Percentiles rank a stretch among this genome's conserved stretches.
phyloP scores from a whole-genome alignment of 495 filamentous ascomycete species.

The Lophium mytilinum region DNA sequence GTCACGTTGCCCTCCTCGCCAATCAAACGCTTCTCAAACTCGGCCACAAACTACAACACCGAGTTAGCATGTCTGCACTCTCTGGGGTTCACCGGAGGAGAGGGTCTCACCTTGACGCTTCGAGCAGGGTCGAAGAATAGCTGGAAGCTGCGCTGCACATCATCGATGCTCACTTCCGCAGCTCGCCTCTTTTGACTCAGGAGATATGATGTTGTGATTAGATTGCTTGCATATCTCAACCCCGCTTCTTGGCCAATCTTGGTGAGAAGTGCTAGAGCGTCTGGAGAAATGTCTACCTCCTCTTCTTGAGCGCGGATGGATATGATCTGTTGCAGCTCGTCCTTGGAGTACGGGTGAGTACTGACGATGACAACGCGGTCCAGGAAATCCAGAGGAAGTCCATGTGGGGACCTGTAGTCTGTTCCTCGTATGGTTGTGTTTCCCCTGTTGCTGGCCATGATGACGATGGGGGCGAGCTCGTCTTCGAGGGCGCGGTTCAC shows the following conservation, averaged over 20 bases:
- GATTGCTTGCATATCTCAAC: constrained; percentile 85
- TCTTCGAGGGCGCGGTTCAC: constrained; percentile 94
- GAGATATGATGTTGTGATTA: constrained; percentile 87
- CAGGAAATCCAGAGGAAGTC: constrained; percentile 89
- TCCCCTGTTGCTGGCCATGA: constrained; percentile 98
- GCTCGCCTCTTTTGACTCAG: constrained; percentile 70
- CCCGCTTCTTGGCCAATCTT: constrained; percentile 94
- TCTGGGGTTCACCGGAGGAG: neutral
- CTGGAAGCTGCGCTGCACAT: constrained; percentile 86
- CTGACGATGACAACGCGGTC: constrained; percentile 95
- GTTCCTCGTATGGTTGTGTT: constrained; percentile 89
- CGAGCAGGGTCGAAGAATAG: constrained; percentile 85
- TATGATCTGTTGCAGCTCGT: constrained; percentile 87
- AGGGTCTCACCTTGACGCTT: constrained; percentile 56
- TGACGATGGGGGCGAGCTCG: constrained; percentile 91
- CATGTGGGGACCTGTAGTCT: constrained; percentile 83
- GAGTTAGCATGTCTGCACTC: neutral
- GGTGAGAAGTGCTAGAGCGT: constrained; percentile 83
- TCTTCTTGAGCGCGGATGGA: constrained; percentile 89
- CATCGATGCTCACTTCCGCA: constrained; percentile 69
- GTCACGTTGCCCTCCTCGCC: constrained; percentile 73
- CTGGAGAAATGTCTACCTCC: constrained; percentile 80
- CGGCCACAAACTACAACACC: constrained; percentile 55
- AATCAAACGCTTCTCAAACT: constrained; percentile 90
- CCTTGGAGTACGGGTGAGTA: constrained; percentile 76